Base-by-base conservation (phyloP, 768 basidiomycete species). In the Phaeolepiota aurea region DNA sequence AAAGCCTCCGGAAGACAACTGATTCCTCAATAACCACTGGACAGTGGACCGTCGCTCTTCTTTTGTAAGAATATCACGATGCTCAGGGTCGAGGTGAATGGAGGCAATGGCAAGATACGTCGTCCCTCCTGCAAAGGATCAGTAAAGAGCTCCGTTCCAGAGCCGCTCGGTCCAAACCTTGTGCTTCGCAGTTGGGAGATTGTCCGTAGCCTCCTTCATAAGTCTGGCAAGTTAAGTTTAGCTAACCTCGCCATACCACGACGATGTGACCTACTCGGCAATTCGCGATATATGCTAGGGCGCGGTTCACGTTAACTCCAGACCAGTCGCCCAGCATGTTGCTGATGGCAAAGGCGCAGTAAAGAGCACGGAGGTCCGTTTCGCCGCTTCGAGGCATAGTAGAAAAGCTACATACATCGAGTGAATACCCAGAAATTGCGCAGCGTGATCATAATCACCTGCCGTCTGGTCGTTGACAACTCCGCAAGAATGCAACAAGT, bases 131-230 rank as follows among this genome's bases (percentile, higher is more conserved):
- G 48, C 9, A 7, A 5, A 19, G 7, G 7, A 9, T 35, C 7
- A 7, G 9, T 5, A 35, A 35, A n/a, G 7, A 9, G 9, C 33
- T 9, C 9, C 5, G 7, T 9, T 5, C 33, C 9, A 14, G 33
- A 9, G 33, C 10, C 35, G 21, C 20, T 15, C 21, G 23, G 36
- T 1, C 46, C 66, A 14, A 41, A 87, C 90, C 92, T 58, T 91
- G 81, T 3, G 92, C 83, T 62, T 99, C 94, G 32, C 81, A 75
- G 32, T 69, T 74, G 0, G 90, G 82, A 2, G 74, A 67, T 54
- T 92, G 87, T 0, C 88, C 90, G 50, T 87, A 99, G 0, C 89
- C 93, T 11, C 92, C 92, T 69, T 96, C 92, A 53, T 91, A 88
- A 2, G 82, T 81, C 93, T 97, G 48, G n/a, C 12, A n/a, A 12